Base-by-base conservation (phyloP, 1,139 yeast genomes). In the Yamadazyma blattariae region DNA sequence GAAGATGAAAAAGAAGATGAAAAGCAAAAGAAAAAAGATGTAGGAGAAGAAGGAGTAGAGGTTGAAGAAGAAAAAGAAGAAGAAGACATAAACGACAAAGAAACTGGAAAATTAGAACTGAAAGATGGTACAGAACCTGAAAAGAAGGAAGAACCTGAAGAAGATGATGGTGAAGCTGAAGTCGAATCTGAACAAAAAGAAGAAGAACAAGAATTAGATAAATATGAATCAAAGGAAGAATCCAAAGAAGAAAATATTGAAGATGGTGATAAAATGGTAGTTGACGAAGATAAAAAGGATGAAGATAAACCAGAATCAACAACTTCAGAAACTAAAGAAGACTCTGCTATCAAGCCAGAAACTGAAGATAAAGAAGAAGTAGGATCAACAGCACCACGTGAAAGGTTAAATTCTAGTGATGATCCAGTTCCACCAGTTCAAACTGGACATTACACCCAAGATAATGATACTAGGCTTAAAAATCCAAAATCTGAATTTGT, bases 401-500 rank as follows among this genome's bases (percentile, higher is more conserved):
- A 46, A 18, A 39, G 36, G 22, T 24, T 51, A 16, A 53, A 58
- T 37, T 51, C 64, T 2, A 52, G 56, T 13, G 57, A 54, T 33
- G 71, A 63, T 31, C 61, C 64, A 1, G 59, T 41, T 6, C 75
- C 75, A n/a, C 74, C 74, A 3, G 61, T 61, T 1, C 75, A 69
- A 45, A 60, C 60, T 28, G 84, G 74, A 1, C 65, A 66, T 15
- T 69, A 55, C 40, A 67, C 75, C 3, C 75, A 61, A 26, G 64
- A 74, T 30, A 74, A 72, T 50, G 87, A 77, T 58, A 81, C 82
- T 34, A 56, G 77, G 35, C 65, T 81, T 13, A 80, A 78, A 45
- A 84, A 84, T 51, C 94, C 95, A 1, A 83, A 83, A 47, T 75
- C 87, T 0, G 94, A 85, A 54, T 85, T 81, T 54, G 94, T 85